Percentiles rank a stretch among this genome's conserved stretches.
These are phyloP conservation scores for Lodderomyces orthopsilosis DNA, from an alignment of 1,139 yeast genomes.

Conservation along the genomic window DNA sequence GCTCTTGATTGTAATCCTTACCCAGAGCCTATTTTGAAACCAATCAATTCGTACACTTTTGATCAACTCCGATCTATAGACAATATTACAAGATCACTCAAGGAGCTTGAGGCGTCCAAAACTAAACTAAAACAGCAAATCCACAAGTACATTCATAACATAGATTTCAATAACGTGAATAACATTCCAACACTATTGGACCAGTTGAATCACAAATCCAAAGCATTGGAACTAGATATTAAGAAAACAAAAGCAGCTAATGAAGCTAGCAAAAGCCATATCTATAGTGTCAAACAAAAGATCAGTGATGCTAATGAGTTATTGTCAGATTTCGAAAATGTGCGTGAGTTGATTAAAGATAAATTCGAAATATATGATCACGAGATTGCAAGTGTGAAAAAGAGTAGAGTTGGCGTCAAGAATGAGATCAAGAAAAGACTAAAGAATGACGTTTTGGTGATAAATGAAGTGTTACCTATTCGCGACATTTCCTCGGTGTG, in stretches of 20 bases:
- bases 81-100: constrained; percentile 29
- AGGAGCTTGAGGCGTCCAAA: constrained; percentile 28
- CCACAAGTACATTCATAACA: constrained; percentile 13
- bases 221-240: constrained; percentile 18
- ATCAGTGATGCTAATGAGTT: constrained; percentile 22
- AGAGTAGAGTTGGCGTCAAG: constrained; percentile 21
- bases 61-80: constrained; percentile 36
- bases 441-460: constrained; percentile 16
- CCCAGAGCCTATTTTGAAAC: constrained; percentile 1
- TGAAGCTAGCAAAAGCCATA: constrained; percentile 26
- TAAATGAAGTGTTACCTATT: constrained; percentile 30
- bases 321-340: constrained; percentile 18
- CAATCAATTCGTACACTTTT: constrained; percentile 28
- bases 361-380: constrained; percentile 28
- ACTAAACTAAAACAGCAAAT: constrained; percentile 18
- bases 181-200: constrained; percentile 13
- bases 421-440: constrained; percentile 23
- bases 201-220: constrained; percentile 13
- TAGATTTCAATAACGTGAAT: constrained; percentile 14
- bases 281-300: constrained; percentile 24
- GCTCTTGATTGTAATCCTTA: not conserved
- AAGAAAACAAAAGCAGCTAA: constrained; percentile 23
- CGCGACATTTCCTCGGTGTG: constrained; percentile 15
- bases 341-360: constrained; percentile 18
- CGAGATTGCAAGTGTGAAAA: constrained; percentile 29